These are phyloP conservation scores for Chaetomium olivaceum DNA, from an alignment of 2,329 filamentous ascomycete species.

Conservation along the genomic window DNA sequence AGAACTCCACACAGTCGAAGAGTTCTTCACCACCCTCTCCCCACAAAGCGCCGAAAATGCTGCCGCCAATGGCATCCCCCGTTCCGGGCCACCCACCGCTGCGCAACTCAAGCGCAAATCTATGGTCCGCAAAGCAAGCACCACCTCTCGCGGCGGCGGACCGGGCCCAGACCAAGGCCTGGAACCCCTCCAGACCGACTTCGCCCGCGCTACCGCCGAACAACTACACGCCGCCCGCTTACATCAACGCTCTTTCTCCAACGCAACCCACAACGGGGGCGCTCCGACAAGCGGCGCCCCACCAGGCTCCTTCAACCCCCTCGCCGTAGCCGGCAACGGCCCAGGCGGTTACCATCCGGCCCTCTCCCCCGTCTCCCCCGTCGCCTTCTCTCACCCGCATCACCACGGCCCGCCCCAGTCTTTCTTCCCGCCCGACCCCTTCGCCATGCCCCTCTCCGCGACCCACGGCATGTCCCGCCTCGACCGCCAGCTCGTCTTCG, in stretches of 20 bases:
- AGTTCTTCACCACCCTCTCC: constrained; percentile 83
- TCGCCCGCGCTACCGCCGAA: constrained; percentile 38
- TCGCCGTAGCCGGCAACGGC: constrained; percentile 44
- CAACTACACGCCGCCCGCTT: constrained; percentile 41
- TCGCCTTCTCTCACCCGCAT: constrained; percentile 40
- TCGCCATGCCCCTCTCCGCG: constrained; percentile 55
- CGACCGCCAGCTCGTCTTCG: constrained; percentile 74
- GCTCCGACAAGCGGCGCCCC: constrained; percentile 40
- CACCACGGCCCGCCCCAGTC: constrained; percentile 39
- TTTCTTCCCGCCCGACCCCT: constrained; percentile 55
- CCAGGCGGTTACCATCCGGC: constrained; percentile 44
- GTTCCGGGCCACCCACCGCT: constrained; percentile 30
- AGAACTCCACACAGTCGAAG: constrained; percentile 89
- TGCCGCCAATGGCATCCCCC: constrained; percentile 28
- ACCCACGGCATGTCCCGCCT: constrained; percentile 63
- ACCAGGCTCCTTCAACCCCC: constrained; percentile 44
- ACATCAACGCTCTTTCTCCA: constrained; percentile 48
- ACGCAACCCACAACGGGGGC: constrained; percentile 28
- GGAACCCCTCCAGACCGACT: constrained; percentile 44
- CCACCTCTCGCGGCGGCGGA: constrained; percentile 37
- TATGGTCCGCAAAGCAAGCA: constrained; percentile 42
- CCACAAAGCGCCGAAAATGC: constrained; percentile 52
- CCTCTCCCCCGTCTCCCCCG: constrained; percentile 55
- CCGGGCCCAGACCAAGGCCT: constrained; percentile 37
- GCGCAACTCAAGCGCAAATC: constrained; percentile 43